Evolutionary conservation across 2,329 filamentous ascomycete species (phyloP).

Genomic region (Microcyclosporella mali): DNA sequence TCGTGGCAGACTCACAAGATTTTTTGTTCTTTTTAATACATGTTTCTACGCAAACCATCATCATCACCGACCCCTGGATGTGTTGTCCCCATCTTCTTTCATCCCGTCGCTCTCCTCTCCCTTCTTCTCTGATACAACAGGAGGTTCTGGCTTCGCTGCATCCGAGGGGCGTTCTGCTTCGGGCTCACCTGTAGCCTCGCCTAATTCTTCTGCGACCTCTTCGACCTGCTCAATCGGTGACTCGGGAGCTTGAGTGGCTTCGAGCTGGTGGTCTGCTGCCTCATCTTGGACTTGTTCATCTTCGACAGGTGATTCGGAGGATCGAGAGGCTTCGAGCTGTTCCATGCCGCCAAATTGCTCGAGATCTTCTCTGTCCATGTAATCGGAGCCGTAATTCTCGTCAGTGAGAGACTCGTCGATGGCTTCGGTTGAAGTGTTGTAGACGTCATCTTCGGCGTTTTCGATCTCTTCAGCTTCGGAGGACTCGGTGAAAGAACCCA

Average conservation of each 20-base stretch:
- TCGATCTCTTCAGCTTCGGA: not conserved
- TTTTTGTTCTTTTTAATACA: too few species aligned
- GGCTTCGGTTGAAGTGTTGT: not conserved
- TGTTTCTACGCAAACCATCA: too few species aligned
- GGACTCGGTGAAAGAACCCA: too few species aligned
- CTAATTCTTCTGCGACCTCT: slow-evolving; percentile 16
- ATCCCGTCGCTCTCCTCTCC: slow-evolving; percentile 2
- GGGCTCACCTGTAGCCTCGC: slow-evolving; percentile 5
- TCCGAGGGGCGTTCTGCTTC: not conserved
- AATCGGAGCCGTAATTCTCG: slow-evolving; percentile 1
- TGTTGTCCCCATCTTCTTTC: not conserved
- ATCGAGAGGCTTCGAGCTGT: slow-evolving; percentile 1
- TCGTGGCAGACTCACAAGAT: too few species aligned
- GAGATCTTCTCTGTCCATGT: slow-evolving; percentile 8
- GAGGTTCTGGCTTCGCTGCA: slow-evolving; percentile 1
- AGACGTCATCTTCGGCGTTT: not conserved
- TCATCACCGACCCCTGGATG: not conserved
- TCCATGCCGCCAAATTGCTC: slow-evolving; percentile 13
- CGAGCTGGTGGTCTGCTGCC: not conserved
- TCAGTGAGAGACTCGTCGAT: slow-evolving; percentile 1
- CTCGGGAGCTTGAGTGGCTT: not conserved
- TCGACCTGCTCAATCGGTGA: slow-evolving; percentile 12
- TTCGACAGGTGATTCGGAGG: not conserved
- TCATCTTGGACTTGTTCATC: not conserved
- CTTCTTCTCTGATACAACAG: not conserved